A percentile compares a stretch with the other conserved stretches of the same genome.
phyloP scores from a whole-genome alignment of 371 early-diverging fungal species.

The Syncephalastrum sp. region DNA sequence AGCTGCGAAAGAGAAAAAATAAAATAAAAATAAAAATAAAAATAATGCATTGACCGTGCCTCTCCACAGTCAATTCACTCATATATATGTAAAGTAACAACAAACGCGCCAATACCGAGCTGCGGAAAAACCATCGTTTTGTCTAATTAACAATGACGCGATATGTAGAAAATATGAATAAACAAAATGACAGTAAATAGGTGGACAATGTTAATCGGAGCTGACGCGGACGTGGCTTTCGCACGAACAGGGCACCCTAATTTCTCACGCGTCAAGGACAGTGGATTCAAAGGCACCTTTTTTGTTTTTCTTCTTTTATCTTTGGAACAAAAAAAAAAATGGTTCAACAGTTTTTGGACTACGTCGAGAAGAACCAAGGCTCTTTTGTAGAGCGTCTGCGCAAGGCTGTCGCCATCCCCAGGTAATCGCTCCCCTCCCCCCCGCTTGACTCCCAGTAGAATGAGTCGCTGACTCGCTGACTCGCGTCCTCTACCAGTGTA shows the following conservation, averaged over 20 bases:
- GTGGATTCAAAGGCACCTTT: not conserved
- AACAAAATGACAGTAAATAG: not conserved
- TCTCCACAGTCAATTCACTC: too few species aligned
- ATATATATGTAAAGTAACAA: too few species aligned
- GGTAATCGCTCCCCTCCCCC: constrained; percentile 38
- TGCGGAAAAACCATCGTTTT: too few species aligned
- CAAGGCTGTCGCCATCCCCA: constrained; percentile 91
- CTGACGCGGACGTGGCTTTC: not conserved
- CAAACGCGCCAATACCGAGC: too few species aligned
- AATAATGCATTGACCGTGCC: too few species aligned
- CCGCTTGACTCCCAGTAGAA: not conserved
- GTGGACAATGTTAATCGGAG: not conserved
- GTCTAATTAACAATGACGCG: too few species aligned
- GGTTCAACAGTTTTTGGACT: constrained; percentile 49
- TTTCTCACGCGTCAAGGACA: constrained; percentile 15
- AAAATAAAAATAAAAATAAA: too few species aligned
- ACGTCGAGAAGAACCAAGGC: constrained; percentile 79
- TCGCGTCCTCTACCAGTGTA: constrained; percentile 56
- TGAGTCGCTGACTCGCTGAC: not conserved
- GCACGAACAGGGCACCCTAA: too few species aligned
- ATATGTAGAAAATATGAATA: too few species aligned
- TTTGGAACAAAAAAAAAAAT: not conserved
- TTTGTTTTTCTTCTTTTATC: constrained; percentile 5
- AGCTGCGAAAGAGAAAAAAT: too few species aligned
- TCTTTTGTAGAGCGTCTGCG: constrained; percentile 82